Percentiles rank a stretch among this genome's conserved stretches.
phyloP scores from a whole-genome alignment of 2,329 filamentous ascomycete genomes.

The Xylaria arbuscula region DNA sequence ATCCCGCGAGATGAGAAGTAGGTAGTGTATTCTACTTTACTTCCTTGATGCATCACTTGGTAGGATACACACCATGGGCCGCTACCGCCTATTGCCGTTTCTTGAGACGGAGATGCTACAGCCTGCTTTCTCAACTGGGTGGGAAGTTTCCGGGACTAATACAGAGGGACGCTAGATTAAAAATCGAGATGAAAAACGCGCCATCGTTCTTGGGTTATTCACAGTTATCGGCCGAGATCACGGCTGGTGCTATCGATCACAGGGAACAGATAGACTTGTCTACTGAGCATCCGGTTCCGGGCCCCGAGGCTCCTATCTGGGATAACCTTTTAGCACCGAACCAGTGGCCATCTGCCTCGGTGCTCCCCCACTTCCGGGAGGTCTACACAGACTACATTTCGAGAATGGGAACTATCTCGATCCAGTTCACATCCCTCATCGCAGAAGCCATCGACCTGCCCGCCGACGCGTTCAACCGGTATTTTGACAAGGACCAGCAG shows the following conservation, averaged over 20 bases:
- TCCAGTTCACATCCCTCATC: conserved; percentile 81
- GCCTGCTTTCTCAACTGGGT: neutral
- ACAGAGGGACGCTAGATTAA: conserved; percentile 57
- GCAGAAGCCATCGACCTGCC: conserved; percentile 85
- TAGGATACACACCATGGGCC: neutral
- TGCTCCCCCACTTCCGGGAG: conserved; percentile 74
- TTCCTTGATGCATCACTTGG: neutral
- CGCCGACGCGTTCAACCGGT: conserved; percentile 75
- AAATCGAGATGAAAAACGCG: conserved; percentile 79
- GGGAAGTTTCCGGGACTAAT: conserved; percentile 9
- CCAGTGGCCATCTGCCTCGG: conserved; percentile 77
- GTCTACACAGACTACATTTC: conserved; percentile 80
- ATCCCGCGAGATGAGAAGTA: conserved; percentile 81
- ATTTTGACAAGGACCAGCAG: conserved; percentile 79
- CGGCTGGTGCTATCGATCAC: conserved; percentile 80
- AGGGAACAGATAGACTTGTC: conserved; percentile 89
- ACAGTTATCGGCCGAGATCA: conserved; percentile 74
- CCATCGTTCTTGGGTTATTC: conserved; percentile 78
- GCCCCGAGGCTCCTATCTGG: conserved; percentile 72
- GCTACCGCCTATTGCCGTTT: no score
- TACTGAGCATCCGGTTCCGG: conserved; percentile 77
- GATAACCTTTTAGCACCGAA: conserved; percentile 80
- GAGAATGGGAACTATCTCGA: conserved; percentile 77
- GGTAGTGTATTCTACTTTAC: conserved; percentile 28
- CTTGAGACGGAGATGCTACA: neutral